Conservation (phyloP, 192 early-diverging fungal species). For the Coemansia sp. region DNA sequence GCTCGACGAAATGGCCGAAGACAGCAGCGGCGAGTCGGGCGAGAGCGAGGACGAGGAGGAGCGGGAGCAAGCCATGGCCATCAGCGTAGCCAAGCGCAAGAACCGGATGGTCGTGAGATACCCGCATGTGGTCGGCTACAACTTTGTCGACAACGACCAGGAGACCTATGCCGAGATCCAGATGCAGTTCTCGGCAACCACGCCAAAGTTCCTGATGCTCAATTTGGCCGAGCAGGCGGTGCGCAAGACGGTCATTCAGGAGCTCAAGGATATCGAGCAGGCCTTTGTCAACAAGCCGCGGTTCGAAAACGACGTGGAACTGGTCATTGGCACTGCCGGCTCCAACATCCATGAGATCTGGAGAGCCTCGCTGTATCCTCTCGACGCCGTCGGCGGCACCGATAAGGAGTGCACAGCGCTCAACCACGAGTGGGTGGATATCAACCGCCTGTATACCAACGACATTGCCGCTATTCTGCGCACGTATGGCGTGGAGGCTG, state of each 20-base stretch:
- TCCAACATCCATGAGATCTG: constrained; percentile 90
- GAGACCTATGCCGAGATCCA: constrained; percentile 53
- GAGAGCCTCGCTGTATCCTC: constrained; percentile 56
- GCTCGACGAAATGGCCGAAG: constrained; percentile 23
- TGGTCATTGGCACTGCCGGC: constrained; percentile 83
- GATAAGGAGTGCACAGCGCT: constrained; percentile 19
- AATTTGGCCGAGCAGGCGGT: constrained; percentile 76
- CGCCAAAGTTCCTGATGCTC: constrained; percentile 95
- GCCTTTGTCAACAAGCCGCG: constrained; percentile 81
- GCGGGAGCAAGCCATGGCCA: constrained; percentile 34
- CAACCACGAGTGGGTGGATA: constrained; percentile 67
- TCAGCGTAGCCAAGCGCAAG: constrained; percentile 24
- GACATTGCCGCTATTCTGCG: constrained; percentile 91
- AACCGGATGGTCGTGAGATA: constrained; percentile 55
- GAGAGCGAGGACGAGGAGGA: constrained; percentile 51
- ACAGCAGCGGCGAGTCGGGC: constrained; percentile 23
- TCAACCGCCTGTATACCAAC: constrained; percentile 89
- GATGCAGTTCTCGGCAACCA: constrained; percentile 82
- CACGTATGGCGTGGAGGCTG: constrained; percentile 98
- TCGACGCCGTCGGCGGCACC: constrained; percentile 33
- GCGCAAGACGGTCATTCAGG: constrained; percentile 73
- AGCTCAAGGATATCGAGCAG: constrained; percentile 77
- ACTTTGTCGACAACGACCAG: constrained; percentile 34
- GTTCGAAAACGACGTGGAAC: constrained; percentile 71
- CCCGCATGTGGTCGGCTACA: constrained; percentile 65